Evolutionary conservation across 331 rosid species (phyloP).

Genomic region (Stylosanthes scabra): DNA sequence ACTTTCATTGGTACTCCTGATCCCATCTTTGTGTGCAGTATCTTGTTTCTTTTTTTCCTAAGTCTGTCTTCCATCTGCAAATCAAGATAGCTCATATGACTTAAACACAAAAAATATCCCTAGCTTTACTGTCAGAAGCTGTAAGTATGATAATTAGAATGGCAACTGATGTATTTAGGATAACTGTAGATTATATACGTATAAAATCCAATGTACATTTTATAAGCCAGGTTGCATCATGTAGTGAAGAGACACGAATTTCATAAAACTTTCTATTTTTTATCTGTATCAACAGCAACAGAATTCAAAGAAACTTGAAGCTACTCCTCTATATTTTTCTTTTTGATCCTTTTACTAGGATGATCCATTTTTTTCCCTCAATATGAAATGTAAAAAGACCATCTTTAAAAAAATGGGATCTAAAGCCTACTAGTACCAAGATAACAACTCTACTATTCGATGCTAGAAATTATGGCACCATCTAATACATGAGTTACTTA

Average conservation of each 20-base stretch:
- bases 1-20: constrained; percentile 76
- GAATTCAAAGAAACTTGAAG: constrained; percentile 14
- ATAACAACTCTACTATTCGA: constrained; percentile 2
- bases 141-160: too few relatives aligned
- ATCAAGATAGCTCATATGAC: constrained; percentile 32
- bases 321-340: constrained; percentile 15
- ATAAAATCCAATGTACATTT: too few relatives aligned
- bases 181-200: too few relatives aligned
- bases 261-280: too few relatives aligned
- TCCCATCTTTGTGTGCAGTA: constrained; percentile 89
- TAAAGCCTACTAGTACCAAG: neutral
- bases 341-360: neutral
- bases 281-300: neutral
- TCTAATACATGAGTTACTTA: constrained; percentile 37
- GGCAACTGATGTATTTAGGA: too few relatives aligned
- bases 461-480: neutral
- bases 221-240: too few relatives aligned
- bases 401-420: constrained; percentile 24
- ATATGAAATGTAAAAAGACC: constrained; percentile 25
- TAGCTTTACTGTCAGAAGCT: neutral
- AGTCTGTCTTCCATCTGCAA: constrained; percentile 91
- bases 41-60: constrained; percentile 80
- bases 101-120: constrained; percentile 11
- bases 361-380: neutral
- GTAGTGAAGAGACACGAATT: too few relatives aligned